Conservation (phyloP, 2,329 filamentous ascomycete genomes). For the Talaromyces albobiverticillius region DNA sequence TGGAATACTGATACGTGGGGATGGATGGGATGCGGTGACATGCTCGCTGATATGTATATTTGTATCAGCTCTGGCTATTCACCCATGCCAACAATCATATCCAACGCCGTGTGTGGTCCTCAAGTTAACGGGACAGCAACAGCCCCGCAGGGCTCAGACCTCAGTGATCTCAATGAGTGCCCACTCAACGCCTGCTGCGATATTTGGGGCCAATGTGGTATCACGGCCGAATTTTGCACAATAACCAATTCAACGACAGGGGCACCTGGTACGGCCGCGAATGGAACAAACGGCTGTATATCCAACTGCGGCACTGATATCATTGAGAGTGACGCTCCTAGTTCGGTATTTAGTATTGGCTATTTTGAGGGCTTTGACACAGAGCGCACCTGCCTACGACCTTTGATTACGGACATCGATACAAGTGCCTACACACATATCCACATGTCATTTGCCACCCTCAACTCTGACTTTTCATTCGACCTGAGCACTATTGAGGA, state of each 20-base stretch:
- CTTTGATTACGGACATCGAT: conserved; percentile 16
- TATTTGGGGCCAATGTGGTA: conserved; percentile 44
- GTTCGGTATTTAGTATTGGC: conserved; percentile 17
- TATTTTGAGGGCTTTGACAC: conserved; percentile 33
- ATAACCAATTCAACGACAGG: conserved; percentile 22
- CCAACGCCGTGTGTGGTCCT: neutral
- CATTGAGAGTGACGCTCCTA: conserved; percentile 17
- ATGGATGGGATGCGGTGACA: neutral
- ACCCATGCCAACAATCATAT: neutral
- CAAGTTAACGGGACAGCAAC: neutral
- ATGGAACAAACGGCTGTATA: conserved; percentile 37
- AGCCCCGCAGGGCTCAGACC: neutral
- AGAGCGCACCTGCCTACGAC: conserved; percentile 28
- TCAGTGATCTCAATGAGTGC: conserved; percentile 41
- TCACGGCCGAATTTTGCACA: conserved; percentile 41
- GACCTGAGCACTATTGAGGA: conserved; percentile 19
- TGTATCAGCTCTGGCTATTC: neutral
- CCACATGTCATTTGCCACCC: conserved; percentile 36
- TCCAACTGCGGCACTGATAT: conserved; percentile 42
- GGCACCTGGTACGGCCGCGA: conserved; percentile 33
- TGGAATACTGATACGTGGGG: conserved; percentile 2
- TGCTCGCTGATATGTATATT: neutral
- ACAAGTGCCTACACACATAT: conserved; percentile 31
- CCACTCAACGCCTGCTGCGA: conserved; percentile 38
- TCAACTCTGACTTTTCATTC: conserved; percentile 30